Base-by-base conservation (phyloP, 2,329 filamentous ascomycete genomes). In the Ophioceras dolichostomum region DNA sequence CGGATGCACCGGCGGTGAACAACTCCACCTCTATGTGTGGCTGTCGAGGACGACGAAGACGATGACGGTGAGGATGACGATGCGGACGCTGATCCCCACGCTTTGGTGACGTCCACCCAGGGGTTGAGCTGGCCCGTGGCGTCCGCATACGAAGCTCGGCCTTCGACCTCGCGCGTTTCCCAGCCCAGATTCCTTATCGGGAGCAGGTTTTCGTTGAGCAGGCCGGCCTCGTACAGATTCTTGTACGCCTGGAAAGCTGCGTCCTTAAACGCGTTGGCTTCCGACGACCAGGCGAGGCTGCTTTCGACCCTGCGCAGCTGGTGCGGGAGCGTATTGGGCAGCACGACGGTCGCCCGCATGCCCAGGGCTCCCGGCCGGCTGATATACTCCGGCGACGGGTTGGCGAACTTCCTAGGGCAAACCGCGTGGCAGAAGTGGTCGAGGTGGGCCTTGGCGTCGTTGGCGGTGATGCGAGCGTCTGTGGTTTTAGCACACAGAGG, bases 211-310 rank as follows among this genome's bases (percentile, higher is more conserved):
- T 93, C 73, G 43, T 84, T 87, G 1, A 96, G 57, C 5, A 95
- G 61, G 0, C 81, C 80, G 19, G 72, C 79, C 7, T 71, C 47
- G 50, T 89, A 77, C 0, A 96, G 64, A 5, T 65, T 65, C 17
- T 73, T 58, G 50, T 88, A 94, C 1, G 87, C 83, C 49, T 84
- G 73, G 43, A 94, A 91, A 0, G 85, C 82, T 1, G 81, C 85
- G 55, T 95, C 89, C 50, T 82, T 85, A 46, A 67, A 76, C 0
- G 87, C 86, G 46, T 75, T 76, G 40, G 67, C 72, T 49, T 91
- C 79, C 0, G 77, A 83, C 10, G 46, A 56, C 87, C 87, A 95
- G n/a, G 54, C 43, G 26, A 52, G 43, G 20, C 55, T 53, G 36
- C 79, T 73, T 17, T 58, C 48, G 0, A 70, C 64, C 28, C 56